Conservation (phyloP, 192 early-diverging fungal species). For the Mycoemilia scoparia region DNA sequence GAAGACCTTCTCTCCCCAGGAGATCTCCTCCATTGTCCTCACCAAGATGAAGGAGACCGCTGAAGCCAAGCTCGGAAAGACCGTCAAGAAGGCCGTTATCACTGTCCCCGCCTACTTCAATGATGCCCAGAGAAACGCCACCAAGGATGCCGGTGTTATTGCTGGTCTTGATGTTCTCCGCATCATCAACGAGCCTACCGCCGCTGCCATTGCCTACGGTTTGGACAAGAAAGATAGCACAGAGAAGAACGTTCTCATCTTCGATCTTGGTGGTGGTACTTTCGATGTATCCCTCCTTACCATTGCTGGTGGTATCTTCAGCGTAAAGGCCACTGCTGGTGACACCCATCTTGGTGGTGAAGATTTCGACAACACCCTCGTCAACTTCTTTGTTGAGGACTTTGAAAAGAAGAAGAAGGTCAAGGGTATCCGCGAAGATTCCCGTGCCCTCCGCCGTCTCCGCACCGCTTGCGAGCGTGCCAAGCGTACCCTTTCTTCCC, state of each 20-base stretch:
- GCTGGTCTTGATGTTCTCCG: constrained; percentile 70
- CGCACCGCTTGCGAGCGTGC: constrained; percentile 59
- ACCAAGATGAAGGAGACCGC: constrained; percentile 66
- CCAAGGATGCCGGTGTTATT: constrained; percentile 80
- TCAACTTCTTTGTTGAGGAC: constrained; percentile 35
- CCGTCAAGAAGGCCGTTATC: constrained; percentile 50
- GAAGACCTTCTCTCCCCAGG: constrained; percentile 65
- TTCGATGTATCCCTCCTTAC: constrained; percentile 73
- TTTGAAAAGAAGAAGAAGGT: constrained; percentile 48
- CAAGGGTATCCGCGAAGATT: constrained; percentile 51
- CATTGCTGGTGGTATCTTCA: constrained; percentile 61
- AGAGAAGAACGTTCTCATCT: constrained; percentile 59
- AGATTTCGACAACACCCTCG: constrained; percentile 54
- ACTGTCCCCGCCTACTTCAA: constrained; percentile 76
- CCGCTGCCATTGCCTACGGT: constrained; percentile 74
- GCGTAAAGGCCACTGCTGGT: constrained; percentile 61
- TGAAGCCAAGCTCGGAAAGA: constrained; percentile 57
- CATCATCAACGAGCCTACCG: constrained; percentile 85
- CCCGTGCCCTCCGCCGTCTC: constrained; percentile 54
- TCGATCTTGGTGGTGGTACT: constrained; percentile 72
- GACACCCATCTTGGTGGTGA: constrained; percentile 73
- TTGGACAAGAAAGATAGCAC: constrained; percentile 57
- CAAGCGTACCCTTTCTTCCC: constrained; percentile 57
- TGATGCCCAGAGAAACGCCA: constrained; percentile 79
- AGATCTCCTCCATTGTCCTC: constrained; percentile 60